Conservation (phyloP, 129 eudicot species). For the Silybum marianum region DNA sequence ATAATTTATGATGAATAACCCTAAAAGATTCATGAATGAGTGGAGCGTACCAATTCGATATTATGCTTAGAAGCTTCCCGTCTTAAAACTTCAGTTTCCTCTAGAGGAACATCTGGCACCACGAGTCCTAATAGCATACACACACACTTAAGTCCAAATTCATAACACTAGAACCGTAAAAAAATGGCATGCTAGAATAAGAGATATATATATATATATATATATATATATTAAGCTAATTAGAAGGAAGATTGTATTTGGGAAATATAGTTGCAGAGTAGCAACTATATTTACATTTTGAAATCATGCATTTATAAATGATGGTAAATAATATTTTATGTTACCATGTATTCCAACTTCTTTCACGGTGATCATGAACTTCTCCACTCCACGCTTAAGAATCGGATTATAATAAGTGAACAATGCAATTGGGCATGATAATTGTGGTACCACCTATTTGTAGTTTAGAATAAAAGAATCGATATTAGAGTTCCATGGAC, state of each 20-base stretch:
- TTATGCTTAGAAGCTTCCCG: slow-evolving; percentile 74
- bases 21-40: not conserved
- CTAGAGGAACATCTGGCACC: slow-evolving; percentile 95
- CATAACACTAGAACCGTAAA: not conserved
- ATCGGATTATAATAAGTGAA: slow-evolving; percentile 96
- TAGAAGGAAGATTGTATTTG: not conserved
- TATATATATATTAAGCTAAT: not conserved
- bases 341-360: slow-evolving; percentile 90
- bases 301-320: not conserved
- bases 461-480: slow-evolving; percentile 11
- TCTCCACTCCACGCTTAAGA: slow-evolving; percentile 84
- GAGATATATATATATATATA: not conserved
- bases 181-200: not conserved
- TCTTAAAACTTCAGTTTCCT: slow-evolving; percentile 78
- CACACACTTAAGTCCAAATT: not conserved
- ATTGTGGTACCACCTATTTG: slow-evolving; percentile 74
- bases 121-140: slow-evolving; percentile 61
- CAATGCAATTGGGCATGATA: slow-evolving; percentile 86
- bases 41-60: slow-evolving; percentile 76
- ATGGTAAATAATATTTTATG: not conserved
- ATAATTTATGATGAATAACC: not conserved
- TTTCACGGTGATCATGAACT: slow-evolving; percentile 82
- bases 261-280: not conserved
- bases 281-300: not conserved
- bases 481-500: slow-evolving; percentile 16